A percentile compares a stretch with the other conserved stretches of the same genome.
phyloP scores from a whole-genome alignment of 257 asterid genomes.

The Solanum lycopersicoides region DNA sequence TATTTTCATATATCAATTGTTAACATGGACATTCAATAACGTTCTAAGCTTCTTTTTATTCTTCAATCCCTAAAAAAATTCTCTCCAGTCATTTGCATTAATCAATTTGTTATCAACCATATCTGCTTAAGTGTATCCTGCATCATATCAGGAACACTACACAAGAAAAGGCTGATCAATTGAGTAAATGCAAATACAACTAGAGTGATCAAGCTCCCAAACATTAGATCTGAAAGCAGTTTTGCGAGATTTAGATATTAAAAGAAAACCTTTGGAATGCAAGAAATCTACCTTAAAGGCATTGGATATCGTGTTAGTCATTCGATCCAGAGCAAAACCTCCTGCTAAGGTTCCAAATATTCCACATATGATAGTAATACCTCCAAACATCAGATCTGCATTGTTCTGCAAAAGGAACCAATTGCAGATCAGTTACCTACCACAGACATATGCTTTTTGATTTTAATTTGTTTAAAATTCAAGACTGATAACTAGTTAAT shows the following conservation, averaged over 20 bases:
- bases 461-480: background rate
- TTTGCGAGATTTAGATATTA: background rate
- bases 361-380: constrained; percentile 68
- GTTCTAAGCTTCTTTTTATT: background rate
- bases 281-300: constrained; percentile 64
- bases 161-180: background rate
- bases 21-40: background rate
- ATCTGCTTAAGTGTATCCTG: background rate
- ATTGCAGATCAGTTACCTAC: background rate
- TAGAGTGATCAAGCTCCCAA: background rate
- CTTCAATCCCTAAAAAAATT: background rate
- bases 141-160: background rate
- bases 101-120: background rate
- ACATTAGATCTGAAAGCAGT: background rate
- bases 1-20: background rate
- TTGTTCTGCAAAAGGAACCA: constrained; percentile 34
- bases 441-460: background rate
- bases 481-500: background rate
- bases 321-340: constrained; percentile 58
- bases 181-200: background rate
- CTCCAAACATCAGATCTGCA: constrained; percentile 88
- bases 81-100: background rate
- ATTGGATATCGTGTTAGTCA: constrained; percentile 66
- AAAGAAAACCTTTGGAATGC: background rate
- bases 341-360: constrained; percentile 81